phyloP scores from a whole-genome alignment of 177 flowering plant genomes.

The Vitis hybrid region DNA sequence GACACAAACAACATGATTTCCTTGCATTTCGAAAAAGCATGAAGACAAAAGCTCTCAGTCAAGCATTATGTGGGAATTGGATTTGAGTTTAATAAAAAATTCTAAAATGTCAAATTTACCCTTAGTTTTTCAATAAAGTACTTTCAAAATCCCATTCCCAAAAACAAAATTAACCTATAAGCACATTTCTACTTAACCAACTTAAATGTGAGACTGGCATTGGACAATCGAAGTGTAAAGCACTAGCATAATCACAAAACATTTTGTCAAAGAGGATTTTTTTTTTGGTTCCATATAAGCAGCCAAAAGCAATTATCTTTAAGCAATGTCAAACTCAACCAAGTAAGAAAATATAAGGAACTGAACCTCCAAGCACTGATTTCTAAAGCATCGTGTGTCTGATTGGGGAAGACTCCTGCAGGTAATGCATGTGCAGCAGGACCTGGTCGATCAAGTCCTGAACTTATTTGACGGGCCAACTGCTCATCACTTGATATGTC shows the following conservation, averaged over 20 bases:
- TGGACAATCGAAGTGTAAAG: too few relatives aligned
- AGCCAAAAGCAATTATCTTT: neutral
- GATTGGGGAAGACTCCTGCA: constrained; percentile 53
- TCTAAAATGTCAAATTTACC: too few relatives aligned
- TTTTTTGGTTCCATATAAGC: neutral
- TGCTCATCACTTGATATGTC: constrained; percentile 69
- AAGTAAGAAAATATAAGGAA: constrained; percentile 8
- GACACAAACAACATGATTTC: too few relatives aligned
- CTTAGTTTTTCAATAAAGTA: too few relatives aligned
- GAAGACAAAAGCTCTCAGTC: too few relatives aligned
- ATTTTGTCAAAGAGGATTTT: neutral
- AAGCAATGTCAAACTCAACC: neutral
- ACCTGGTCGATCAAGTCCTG: constrained; percentile 53
- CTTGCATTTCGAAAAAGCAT: too few relatives aligned
- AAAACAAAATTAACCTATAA: neutral
- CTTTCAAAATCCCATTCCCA: neutral
- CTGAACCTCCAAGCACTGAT: constrained; percentile 74
- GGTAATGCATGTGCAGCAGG: constrained; percentile 41
- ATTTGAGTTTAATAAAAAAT: too few relatives aligned
- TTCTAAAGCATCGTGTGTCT: constrained; percentile 53
- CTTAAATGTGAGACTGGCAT: neutral
- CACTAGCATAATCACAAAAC: neutral
- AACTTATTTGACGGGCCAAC: constrained; percentile 69
- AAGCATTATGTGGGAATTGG: too few relatives aligned
- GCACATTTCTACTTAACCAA: neutral